Evolutionary conservation across 768 basidiomycete species (phyloP).

Genomic region (Leucocoprinus birnbaumii): DNA sequence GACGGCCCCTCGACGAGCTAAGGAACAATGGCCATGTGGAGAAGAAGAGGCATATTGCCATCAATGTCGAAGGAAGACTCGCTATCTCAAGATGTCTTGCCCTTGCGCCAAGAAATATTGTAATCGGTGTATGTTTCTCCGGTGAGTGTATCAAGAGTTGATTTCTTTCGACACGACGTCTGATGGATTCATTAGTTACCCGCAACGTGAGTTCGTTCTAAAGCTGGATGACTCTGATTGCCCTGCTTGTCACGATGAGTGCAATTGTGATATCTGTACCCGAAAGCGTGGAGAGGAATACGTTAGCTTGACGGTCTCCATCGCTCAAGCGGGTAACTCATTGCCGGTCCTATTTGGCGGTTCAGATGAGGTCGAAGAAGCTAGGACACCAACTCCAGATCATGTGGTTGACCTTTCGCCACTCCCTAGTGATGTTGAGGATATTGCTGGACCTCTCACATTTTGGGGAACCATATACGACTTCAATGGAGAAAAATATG

Average conservation of each 20-base stretch:
- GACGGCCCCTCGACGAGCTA: background rate
- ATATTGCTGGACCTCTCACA: background rate
- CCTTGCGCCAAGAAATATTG: conserved; percentile 10
- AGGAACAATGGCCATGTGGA: conserved; percentile 1
- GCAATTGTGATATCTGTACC: conserved; percentile 10
- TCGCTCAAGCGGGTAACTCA: background rate
- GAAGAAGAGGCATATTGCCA: conserved; percentile 2
- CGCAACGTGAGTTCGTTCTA: background rate
- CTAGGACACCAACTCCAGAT: background rate
- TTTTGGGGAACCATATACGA: conserved; percentile 10
- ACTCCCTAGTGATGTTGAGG: background rate
- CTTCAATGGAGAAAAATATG: conserved; percentile 1
- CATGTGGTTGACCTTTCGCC: background rate
- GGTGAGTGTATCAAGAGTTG: background rate
- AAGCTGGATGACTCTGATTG: conserved; percentile 7
- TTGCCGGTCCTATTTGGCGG: background rate
- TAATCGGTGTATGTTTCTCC: conserved; percentile 8
- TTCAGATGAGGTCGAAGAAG: background rate
- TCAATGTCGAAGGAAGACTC: conserved; percentile 6
- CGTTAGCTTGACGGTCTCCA: background rate
- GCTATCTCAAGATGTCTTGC: conserved; percentile 10
- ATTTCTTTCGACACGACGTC: background rate
- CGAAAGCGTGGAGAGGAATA: conserved; percentile 12
- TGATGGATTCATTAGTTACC: conserved; percentile 2
- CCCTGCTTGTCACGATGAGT: conserved; percentile 3